phyloP scores from a whole-genome alignment of 441 rosid genomes.

The Theobroma grandiflorum region DNA sequence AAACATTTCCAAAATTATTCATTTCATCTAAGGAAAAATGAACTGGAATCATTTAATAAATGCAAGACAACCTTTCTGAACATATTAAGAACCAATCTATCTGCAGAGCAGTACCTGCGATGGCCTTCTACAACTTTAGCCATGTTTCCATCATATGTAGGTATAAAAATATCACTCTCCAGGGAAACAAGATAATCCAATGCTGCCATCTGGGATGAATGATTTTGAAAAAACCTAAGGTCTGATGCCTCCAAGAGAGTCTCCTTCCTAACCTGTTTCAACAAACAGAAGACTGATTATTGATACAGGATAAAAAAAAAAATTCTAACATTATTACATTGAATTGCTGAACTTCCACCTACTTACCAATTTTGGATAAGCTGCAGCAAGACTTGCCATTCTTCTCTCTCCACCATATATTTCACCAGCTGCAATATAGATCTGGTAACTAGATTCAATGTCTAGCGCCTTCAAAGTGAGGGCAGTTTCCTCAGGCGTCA shows the following conservation, averaged over 20 bases:
- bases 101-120: conserved; percentile 64
- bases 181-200: conserved; percentile 88
- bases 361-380: conserved; percentile 84
- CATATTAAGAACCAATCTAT: not conserved
- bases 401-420: conserved; percentile 87
- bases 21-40: conserved; percentile 26
- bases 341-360: conserved; percentile 21
- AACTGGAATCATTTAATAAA: not conserved
- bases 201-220: conserved; percentile 97
- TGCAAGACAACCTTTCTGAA: conserved; percentile 16
- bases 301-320: not conserved
- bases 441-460: conserved; percentile 76
- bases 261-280: conserved; percentile 86
- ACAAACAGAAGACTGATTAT: conserved; percentile 21
- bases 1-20: conserved; percentile 28
- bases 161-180: conserved; percentile 92
- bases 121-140: conserved; percentile 98
- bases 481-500: conserved; percentile 96
- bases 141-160: conserved; percentile 97
- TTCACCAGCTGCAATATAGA: conserved; percentile 93
- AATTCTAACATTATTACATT: not conserved
- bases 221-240: conserved; percentile 83
- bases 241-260: conserved; percentile 78
- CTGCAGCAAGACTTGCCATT: conserved; percentile 69
- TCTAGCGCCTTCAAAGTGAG: conserved; percentile 81